phyloP scores from a whole-genome alignment of 352 stramenopile species.

The Phytopythium litorale region DNA sequence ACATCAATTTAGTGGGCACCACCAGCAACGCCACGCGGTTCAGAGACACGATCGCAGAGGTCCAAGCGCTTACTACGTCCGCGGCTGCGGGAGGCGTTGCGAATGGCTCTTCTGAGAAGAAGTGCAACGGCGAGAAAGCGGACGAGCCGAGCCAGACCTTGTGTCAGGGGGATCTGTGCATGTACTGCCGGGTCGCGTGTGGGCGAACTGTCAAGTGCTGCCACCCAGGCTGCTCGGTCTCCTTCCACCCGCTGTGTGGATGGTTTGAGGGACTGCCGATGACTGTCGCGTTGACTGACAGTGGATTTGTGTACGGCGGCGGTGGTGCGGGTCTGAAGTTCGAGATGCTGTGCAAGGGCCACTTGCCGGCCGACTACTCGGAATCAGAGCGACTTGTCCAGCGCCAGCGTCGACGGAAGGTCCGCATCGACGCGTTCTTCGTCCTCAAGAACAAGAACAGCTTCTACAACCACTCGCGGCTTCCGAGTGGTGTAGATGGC shows the following conservation, averaged over 20 bases:
- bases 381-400: conserved; percentile 37
- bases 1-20: conserved; percentile 66
- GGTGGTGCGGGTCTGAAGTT: conserved; percentile 73
- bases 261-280: conserved; percentile 85
- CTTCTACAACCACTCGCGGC: conserved; percentile 14
- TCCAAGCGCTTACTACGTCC: conserved; percentile 34
- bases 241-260: conserved; percentile 82
- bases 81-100: neutral
- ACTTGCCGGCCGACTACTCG: conserved; percentile 50
- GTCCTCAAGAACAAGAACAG: conserved; percentile 56
- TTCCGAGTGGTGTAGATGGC: conserved; percentile 7
- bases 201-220: conserved; percentile 70
- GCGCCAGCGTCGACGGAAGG: conserved; percentile 43
- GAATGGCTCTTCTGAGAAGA: conserved; percentile 5
- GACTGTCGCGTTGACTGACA: conserved; percentile 42
- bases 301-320: conserved; percentile 64
- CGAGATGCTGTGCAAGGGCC: conserved; percentile 50
- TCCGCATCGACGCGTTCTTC: conserved; percentile 78
- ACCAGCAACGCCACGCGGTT: conserved; percentile 40
- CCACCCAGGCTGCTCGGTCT: conserved; percentile 41
- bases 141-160: neutral
- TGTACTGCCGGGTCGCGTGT: conserved; percentile 73
- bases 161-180: conserved; percentile 43
- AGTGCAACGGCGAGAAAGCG: neutral
- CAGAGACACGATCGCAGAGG: conserved; percentile 51